Evolutionary conservation across 495 filamentous ascomycete species (phyloP).

Genomic region (Cetradonia linearis): DNA sequence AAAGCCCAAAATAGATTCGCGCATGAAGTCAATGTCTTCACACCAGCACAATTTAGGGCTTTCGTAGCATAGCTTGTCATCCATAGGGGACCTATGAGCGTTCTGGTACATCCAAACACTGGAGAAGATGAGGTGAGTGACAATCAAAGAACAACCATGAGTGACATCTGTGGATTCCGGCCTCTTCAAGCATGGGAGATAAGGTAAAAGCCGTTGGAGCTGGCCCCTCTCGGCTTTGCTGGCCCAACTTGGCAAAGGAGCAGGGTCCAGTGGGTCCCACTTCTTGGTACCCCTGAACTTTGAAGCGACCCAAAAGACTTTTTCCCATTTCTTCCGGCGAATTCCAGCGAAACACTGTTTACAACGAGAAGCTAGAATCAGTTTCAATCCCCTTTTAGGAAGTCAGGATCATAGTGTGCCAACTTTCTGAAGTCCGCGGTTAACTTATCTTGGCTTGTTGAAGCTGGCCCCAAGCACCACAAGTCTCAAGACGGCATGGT

Average conservation of each 20-base stretch:
- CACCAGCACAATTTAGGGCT: conserved; percentile 77
- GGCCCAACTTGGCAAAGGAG: background rate
- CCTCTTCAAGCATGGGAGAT: conserved; percentile 39
- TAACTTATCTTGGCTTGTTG: background rate
- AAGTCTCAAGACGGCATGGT: background rate
- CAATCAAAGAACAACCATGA: background rate
- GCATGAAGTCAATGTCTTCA: conserved; percentile 72
- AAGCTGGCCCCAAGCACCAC: background rate
- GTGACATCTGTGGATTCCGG: background rate
- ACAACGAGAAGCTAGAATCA: background rate
- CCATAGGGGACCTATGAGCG: conserved; percentile 72
- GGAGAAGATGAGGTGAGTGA: conserved; percentile 29
- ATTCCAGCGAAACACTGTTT: background rate
- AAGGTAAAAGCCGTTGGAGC: conserved; percentile 11
- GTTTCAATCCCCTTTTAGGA: background rate
- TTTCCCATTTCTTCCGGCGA: background rate
- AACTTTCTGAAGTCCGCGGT: too few relatives aligned
- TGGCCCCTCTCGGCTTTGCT: background rate
- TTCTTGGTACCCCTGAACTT: background rate
- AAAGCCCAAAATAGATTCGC: conserved; percentile 42
- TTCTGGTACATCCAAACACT: conserved; percentile 74
- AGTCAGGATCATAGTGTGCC: background rate
- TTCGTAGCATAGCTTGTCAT: conserved; percentile 79
- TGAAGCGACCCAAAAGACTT: background rate
- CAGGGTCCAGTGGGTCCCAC: background rate